Evolutionary conservation across 805 yeast species (phyloP).

Genomic region (Candida incommunis): DNA sequence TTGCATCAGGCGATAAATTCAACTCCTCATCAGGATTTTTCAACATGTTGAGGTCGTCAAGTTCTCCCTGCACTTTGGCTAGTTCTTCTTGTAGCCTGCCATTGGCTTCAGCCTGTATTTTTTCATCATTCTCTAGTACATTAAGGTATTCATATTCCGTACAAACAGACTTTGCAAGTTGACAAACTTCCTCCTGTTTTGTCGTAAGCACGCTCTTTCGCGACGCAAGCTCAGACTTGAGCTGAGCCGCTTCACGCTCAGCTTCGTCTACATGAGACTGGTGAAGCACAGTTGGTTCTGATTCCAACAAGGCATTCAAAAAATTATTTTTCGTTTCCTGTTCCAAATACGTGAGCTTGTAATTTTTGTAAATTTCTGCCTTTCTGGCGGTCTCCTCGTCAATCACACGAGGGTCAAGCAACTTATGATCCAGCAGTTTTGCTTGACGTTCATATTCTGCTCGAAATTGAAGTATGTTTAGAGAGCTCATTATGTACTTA

Average conservation of each 20-base stretch:
- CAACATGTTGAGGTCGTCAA: constrained; percentile 7
- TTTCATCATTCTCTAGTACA: constrained; percentile 2
- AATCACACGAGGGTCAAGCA: background rate
- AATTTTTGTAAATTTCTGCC: constrained; percentile 26
- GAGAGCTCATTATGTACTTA: background rate
- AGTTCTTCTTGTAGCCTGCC: background rate
- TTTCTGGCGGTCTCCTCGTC: background rate
- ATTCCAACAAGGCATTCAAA: constrained; percentile 34
- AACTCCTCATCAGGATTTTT: constrained; percentile 17
- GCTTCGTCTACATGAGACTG: constrained; percentile 23
- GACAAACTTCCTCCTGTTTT: constrained; percentile 10
- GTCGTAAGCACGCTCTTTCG: constrained; percentile 10
- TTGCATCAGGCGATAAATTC: constrained; percentile 16
- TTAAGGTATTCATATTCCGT: constrained; percentile 8
- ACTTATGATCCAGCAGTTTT: background rate
- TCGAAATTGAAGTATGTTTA: constrained; percentile 6
- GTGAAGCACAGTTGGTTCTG: constrained; percentile 17
- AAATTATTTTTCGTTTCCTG: constrained; percentile 61
- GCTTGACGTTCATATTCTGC: background rate
- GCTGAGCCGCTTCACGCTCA: background rate
- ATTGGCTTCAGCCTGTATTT: constrained; percentile 7
- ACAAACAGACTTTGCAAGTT: constrained; percentile 6
- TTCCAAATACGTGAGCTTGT: constrained; percentile 53
- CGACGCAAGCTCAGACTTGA: background rate
- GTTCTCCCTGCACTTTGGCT: background rate